phyloP scores from a whole-genome alignment of 805 yeast species.

The Yarrowia sp. region DNA sequence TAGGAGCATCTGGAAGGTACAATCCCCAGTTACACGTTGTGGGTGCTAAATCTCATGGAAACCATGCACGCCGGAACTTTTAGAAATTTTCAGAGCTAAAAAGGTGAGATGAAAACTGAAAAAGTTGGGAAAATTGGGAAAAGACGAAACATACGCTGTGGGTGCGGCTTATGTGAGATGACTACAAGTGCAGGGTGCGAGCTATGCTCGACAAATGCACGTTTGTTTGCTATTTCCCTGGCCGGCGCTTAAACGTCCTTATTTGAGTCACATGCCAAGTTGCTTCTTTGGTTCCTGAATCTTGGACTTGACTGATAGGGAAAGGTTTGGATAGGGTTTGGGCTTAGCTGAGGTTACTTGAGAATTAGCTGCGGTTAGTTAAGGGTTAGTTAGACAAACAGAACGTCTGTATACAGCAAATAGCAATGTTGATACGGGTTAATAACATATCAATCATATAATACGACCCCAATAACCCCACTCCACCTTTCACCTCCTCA shows the following conservation, averaged over 20 bases:
- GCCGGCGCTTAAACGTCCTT: no score
- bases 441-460: no score
- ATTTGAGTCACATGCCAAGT: background rate
- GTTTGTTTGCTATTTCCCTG: background rate
- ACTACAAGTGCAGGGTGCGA: background rate
- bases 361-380: no score
- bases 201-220: background rate
- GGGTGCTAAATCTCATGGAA: background rate
- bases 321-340: background rate
- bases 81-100: slow-evolving; percentile 16
- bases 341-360: no score
- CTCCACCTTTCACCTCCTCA: no score
- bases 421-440: no score
- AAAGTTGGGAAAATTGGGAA: background rate
- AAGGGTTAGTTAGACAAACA: no score
- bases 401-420: no score
- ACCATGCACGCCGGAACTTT: no score
- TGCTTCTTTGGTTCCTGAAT: slow-evolving; percentile 1
- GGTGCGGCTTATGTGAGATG: slow-evolving; percentile 20
- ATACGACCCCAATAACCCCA: no score
- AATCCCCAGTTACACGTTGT: background rate
- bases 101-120: background rate
- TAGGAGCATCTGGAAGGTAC: background rate
- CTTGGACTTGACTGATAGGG: slow-evolving; percentile 9
- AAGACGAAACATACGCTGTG: background rate